Base-by-base conservation (phyloP, 208 protist genomes). In the Leishmania arabica region DNA sequence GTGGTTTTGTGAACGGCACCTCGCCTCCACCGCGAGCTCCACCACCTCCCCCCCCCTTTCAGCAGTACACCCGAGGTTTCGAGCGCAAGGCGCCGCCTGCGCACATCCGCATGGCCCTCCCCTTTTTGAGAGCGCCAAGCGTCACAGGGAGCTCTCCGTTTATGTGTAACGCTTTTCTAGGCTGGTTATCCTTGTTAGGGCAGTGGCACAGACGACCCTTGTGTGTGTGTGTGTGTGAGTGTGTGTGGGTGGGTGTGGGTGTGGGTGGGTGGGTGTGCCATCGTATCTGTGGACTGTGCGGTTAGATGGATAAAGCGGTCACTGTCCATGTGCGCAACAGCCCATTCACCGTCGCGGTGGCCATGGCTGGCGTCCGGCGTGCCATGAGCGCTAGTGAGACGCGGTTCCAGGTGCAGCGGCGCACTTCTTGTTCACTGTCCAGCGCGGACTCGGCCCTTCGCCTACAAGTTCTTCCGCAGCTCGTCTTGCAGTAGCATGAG, bases 401-500 rank as follows among this genome's bases (percentile, higher is more conserved):
- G 27, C 31, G 64, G 42, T 2, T 8, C 66, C 40, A 42, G 4
- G 62, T 6, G 8, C 77, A 24, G 24, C 54, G 37, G 31, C n/a
- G 42, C 51, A 58, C 49, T 19, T 27, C 34, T 34, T 37, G 11
- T 19, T 73, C 65, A 21, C 15, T 47, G n/a, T 34, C 21, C 54
- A 24, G 65, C 9, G 31, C 49, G 17, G 1, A 19, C 21, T 58
- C 17, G n/a, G 54, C 42, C 27, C 19, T n/a, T 62, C 60, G 40
- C 27, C 69, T 82, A 83, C 45, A 91, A 34, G 27, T 89, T 91
- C 54, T 75, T 77, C 9, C 87, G 81, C 40, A 97, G 87, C 80
- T 97, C 95, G 27, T 83, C 62, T 77, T 98, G 95, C 19, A 98
- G 87, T 51, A 91, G 68, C 66, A 91, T 80, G n/a, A 98, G 86